Percentiles rank a stretch among this genome's conserved stretches.
Evolutionary conservation across 2,329 filamentous ascomycete genomes (phyloP).

Genomic region (Thermothelomyces thermophilus): DNA sequence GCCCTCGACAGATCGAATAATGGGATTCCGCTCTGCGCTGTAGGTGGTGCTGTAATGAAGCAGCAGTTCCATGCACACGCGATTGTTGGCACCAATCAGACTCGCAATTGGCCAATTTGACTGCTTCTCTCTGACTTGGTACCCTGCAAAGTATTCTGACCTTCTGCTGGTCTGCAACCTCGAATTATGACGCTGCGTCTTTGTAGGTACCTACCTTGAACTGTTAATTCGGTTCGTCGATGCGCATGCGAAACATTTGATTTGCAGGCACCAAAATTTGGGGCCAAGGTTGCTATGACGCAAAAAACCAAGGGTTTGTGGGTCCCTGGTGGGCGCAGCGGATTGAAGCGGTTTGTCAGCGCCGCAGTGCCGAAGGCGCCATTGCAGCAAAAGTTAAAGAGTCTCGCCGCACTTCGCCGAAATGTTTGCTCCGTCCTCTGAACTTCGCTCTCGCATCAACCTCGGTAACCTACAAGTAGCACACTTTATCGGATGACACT

Average conservation of each 20-base stretch:
- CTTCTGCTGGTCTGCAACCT: too few species aligned
- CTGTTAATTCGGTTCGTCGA: background rate
- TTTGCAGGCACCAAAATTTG: constrained; percentile 14
- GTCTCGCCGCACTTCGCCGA: too few species aligned
- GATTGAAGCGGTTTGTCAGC: constrained; percentile 21
- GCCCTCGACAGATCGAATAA: background rate
- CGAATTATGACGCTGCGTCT: too few species aligned
- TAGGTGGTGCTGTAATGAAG: too few species aligned
- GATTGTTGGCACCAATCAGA: too few species aligned
- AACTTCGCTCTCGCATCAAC: background rate
- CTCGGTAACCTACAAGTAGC: background rate
- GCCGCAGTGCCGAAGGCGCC: constrained; percentile 1
- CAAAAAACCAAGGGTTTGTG: constrained; percentile 17
- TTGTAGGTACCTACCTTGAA: constrained; percentile 2
- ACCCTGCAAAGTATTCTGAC: too few species aligned
- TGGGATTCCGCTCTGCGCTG: background rate
- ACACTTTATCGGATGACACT: background rate
- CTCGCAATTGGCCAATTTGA: too few species aligned
- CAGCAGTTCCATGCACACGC: too few species aligned
- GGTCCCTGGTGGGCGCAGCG: constrained; percentile 5
- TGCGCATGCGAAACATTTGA: background rate
- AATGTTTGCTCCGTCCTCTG: constrained; percentile 2
- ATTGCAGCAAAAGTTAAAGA: constrained; percentile 1
- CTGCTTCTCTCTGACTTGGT: too few species aligned
- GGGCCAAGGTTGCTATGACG: constrained; percentile 23